These are phyloP conservation scores for Ceratobasidium sp. DNA, from an alignment of 1,284 basidiomycete genomes.

Conservation along the genomic window DNA sequence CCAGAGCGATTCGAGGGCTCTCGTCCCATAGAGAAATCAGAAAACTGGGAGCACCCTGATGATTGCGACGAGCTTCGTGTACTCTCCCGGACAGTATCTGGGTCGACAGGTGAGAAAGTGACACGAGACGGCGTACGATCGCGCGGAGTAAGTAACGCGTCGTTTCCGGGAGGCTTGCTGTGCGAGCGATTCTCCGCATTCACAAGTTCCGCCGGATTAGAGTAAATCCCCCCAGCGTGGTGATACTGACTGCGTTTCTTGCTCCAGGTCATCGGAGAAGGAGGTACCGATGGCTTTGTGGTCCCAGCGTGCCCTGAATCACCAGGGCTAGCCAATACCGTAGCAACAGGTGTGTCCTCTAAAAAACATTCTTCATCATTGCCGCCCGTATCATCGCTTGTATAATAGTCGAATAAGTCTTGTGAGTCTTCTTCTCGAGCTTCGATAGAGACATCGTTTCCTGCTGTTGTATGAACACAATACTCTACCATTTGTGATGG, in stretches of 20 bases:
- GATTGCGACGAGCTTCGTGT: constrained; percentile 5
- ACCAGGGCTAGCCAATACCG: constrained; percentile 23
- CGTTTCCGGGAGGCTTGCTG: neutral
- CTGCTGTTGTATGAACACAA: neutral
- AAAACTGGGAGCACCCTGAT: constrained; percentile 19
- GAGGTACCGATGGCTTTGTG: no score
- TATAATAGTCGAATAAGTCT: constrained; percentile 27
- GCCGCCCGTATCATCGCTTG: neutral
- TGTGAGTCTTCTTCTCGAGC: constrained; percentile 3
- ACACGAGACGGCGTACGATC: constrained; percentile 30
- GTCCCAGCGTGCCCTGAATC: neutral
- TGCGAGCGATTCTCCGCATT: neutral
- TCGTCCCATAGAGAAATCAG: constrained; percentile 1
- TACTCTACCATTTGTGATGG: no score
- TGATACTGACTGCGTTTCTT: constrained; percentile 15
- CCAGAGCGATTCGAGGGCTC: neutral
- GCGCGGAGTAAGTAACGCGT: neutral
- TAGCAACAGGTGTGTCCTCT: constrained; percentile 10
- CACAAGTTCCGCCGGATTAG: neutral
- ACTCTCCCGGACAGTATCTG: neutral
- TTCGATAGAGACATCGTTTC: constrained; percentile 2
- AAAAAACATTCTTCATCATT: neutral
- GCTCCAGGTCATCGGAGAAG: constrained; percentile 20
- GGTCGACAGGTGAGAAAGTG: neutral
- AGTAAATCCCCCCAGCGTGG: neutral